Base-by-base conservation (phyloP, 768 basidiomycete species). In the Boletus rubroflammeus region DNA sequence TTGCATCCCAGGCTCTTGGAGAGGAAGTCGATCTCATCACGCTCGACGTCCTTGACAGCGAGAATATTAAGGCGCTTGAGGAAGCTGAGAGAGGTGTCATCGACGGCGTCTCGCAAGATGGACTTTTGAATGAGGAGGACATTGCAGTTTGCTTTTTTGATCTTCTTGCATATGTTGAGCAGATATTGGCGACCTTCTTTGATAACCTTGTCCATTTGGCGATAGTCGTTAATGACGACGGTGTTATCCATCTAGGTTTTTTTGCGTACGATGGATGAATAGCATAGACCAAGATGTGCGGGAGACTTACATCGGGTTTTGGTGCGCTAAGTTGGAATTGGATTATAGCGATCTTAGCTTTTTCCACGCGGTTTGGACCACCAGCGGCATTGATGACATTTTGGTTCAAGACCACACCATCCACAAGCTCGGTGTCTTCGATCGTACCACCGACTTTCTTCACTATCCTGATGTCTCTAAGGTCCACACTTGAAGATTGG, bases 141-240 rank as follows among this genome's bases (percentile, higher is more conserved):
- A 65, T 98, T 99, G 81, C 97, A 98, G 62, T 95, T 95, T n/a
- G 94, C 87, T 75, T 97, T 98, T 73, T 98, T 99, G 75, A 99
- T 98, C 74, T 94, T 95, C 75, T 98, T 98, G 85, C 93, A 96
- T 50, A 98, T 83, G 70, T 94, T 98, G 65, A 99, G 85, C 54
- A 99, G 82, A 72, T 99, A 98, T 72, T 95, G 92, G 43, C 97
- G 89, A 54, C 96, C 96, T 73, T 99, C 97, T 73, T 99, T 98
- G 74, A 99, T 88, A 55, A 98, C 94, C 72, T 98, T 97, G 80
- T 98, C 97, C 96, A 99, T 98, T 71, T 98, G 97, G 17, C 97
- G 88, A 75, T 99, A 99, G 74, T 99, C 96, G 59, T 96, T 98
- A 63, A 99, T 98, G 48, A 98, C 89, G 41, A 99, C 94, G 5